Conservation (phyloP, 129 eudicot species). For the Heracleum sosnowskyi region DNA sequence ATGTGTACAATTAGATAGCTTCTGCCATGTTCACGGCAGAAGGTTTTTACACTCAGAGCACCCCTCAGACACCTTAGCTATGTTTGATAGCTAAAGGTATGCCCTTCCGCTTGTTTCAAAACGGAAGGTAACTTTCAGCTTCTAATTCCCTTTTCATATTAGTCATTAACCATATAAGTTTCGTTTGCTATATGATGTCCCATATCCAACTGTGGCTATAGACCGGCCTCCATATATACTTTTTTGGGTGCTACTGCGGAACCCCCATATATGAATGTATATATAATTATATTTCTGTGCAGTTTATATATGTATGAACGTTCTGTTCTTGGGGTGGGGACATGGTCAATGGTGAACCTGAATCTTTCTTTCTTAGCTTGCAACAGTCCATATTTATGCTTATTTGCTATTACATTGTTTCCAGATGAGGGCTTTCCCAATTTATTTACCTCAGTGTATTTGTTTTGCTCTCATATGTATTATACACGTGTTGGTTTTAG, state of each 20-base stretch:
- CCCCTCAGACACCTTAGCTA: not conserved
- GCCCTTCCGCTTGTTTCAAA: not conserved
- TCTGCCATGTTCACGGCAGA: not conserved
- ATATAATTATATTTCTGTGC: too few species aligned
- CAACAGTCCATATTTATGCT: not conserved
- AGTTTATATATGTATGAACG: not conserved
- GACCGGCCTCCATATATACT: not conserved
- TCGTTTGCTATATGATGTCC: not conserved
- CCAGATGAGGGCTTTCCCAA: not conserved
- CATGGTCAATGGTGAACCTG: too few species aligned
- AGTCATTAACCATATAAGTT: not conserved
- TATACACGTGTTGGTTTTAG: not conserved
- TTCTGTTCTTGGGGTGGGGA: not conserved
- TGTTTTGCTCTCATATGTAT: not conserved
- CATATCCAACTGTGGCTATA: not conserved
- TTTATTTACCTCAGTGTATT: not conserved
- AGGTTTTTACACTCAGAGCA: not conserved
- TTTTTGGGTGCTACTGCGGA: too few species aligned
- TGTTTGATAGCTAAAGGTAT: not conserved
- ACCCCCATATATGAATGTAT: too few species aligned
- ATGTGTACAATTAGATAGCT: not conserved
- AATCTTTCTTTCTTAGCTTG: too few species aligned
- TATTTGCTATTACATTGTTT: not conserved
- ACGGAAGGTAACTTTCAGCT: not conserved
- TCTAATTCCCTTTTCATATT: not conserved